Base-by-base conservation (phyloP, 1,284 basidiomycete genomes). In the Melanopsichium pennsylvanicum region DNA sequence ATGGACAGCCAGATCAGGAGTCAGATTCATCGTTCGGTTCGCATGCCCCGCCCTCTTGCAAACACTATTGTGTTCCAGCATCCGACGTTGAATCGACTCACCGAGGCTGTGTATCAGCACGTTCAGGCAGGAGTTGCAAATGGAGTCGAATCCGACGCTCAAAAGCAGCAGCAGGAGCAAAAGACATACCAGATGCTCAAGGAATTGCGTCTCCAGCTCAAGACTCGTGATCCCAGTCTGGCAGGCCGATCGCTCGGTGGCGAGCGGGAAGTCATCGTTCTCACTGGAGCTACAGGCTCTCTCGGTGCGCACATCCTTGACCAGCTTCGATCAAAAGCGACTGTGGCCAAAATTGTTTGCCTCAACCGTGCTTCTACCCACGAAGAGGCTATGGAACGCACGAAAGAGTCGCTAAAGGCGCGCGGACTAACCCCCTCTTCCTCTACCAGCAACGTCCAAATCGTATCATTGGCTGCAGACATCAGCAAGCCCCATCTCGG, bases 1-100 rank as follows among this genome's bases (percentile, higher is more conserved):
- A 84, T 86, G 64, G 86, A 85, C 13, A 84, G 85, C 4, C 81
- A 86, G 21, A 84, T 88, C 26, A 80, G 86, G 5, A 51, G 57
- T 33, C 39, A 50, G 37, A 49, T 70, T 10, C 51, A 70, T 32
- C 60, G 61, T 10, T 38, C 52, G 4, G 22, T 59, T 11, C 56
- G 50, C 23, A 50, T 59, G 47, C 32, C 25, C 1, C 16, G 45
- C 0, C 57, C 58, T 10, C 46, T 83, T 7, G 72, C 79, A 0
- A 58, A 56, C 16, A 77, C 75, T 70, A 78, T 85, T 11, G 84
- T 85, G 7, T 85, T 84, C 51, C 84, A 85, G 58, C 70, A 84
- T 52, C 84, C 84, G 0, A 82, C 83, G 1, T 74, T 84, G 18
- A 60, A 75, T 36, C 79, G 79, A 81, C 72, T 21, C 82, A 83